Percentiles rank a stretch among this genome's conserved stretches.
Evolutionary conservation across 1,284 basidiomycete species (phyloP).

Genomic region (Inonotus hispidus): DNA sequence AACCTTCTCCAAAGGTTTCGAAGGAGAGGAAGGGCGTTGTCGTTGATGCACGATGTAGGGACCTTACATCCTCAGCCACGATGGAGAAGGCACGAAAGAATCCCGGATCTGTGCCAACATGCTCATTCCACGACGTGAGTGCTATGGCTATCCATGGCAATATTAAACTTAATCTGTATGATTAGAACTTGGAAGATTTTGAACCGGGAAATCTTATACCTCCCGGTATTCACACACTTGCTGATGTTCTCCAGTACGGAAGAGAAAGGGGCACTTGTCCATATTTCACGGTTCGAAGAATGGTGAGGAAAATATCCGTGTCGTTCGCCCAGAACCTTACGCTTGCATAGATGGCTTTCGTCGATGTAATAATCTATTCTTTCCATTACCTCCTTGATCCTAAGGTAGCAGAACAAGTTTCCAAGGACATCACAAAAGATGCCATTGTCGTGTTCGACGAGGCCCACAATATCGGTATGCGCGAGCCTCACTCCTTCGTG

Average conservation of each 20-base stretch:
- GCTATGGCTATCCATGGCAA: not conserved
- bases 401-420: conserved; percentile 98
- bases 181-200: conserved; percentile 68
- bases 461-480: conserved; percentile 94
- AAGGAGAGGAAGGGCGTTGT: conserved; percentile 98
- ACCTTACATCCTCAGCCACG: conserved; percentile 84
- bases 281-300: conserved; percentile 94
- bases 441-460: conserved; percentile 99
- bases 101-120: conserved; percentile 90
- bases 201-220: conserved; percentile 86
- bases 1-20: conserved; percentile 57
- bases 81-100: conserved; percentile 85
- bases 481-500: not conserved
- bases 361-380: conserved; percentile 96
- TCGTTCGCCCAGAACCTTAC: not conserved
- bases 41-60: conserved; percentile 94
- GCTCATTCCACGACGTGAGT: conserved; percentile 91
- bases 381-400: conserved; percentile 99
- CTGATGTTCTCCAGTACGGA: conserved; percentile 89
- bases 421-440: conserved; percentile 95
- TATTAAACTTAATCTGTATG: conserved; percentile 4
- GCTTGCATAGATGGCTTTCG: conserved; percentile 78
- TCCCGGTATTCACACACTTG: conserved; percentile 89
- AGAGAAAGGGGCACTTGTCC: conserved; percentile 87
- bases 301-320: conserved; percentile 53